Conservation (phyloP, 371 early-diverging fungal genomes). For the Circinella minor region DNA sequence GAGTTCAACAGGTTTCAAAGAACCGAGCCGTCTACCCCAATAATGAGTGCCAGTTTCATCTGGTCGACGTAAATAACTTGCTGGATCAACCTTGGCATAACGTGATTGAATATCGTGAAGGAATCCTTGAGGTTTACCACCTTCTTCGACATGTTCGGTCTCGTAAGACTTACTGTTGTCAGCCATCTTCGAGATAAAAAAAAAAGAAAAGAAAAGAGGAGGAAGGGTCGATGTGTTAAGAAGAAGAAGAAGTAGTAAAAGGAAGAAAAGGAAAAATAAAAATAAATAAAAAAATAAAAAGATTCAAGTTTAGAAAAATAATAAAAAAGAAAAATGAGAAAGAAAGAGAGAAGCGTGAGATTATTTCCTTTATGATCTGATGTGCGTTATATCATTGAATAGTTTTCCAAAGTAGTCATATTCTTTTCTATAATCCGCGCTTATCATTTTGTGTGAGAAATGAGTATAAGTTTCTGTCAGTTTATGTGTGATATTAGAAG, state of each 20-base stretch:
- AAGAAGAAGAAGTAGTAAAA: too few species aligned
- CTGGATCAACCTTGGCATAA: slow-evolving; percentile 35
- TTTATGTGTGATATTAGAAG: too few species aligned
- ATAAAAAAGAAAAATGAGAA: background rate
- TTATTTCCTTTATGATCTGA: slow-evolving; percentile 1
- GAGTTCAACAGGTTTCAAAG: slow-evolving; percentile 59
- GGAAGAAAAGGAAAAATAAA: too few species aligned
- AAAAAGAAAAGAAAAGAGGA: background rate
- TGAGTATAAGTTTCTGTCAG: too few species aligned
- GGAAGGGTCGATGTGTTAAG: too few species aligned
- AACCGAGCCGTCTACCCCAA: slow-evolving; percentile 51
- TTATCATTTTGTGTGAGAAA: too few species aligned
- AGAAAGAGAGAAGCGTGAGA: slow-evolving; percentile 2
- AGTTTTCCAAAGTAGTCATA: too few species aligned
- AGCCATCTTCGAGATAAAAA: background rate
- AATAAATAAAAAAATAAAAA: too few species aligned
- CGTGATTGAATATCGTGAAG: slow-evolving; percentile 12
- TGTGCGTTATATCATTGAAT: too few species aligned
- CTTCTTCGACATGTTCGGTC: too few species aligned
- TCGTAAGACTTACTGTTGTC: too few species aligned
- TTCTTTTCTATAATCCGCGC: too few species aligned
- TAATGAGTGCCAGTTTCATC: slow-evolving; percentile 41
- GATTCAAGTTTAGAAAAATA: background rate
- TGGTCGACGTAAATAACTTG: slow-evolving; percentile 45
- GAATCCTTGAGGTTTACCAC: background rate